These are phyloP conservation scores for Nemania abortiva DNA, from an alignment of 2,329 filamentous ascomycete species.

Conservation along the genomic window DNA sequence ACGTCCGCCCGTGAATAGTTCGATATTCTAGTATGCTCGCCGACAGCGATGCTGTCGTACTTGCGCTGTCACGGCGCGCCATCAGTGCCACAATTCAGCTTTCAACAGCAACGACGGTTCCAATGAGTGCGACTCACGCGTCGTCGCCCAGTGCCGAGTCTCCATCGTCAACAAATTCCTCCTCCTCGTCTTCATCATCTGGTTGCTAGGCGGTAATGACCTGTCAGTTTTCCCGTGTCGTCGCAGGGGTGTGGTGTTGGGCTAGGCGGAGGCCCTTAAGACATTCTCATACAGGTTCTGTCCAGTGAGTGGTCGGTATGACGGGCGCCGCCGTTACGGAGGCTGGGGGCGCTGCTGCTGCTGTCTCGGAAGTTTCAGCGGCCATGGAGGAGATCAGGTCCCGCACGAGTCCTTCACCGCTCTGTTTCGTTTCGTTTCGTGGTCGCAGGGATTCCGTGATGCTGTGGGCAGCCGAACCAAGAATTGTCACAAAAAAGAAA, in stretches of 20 bases:
- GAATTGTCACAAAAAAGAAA: neutral
- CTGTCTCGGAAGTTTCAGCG: conserved; percentile 16
- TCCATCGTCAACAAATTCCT: conserved; percentile 35
- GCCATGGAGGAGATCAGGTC: conserved; percentile 1
- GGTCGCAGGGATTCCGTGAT: neutral
- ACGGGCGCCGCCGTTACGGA: conserved; percentile 29
- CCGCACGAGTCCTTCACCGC: neutral
- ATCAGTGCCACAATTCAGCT: conserved; percentile 21
- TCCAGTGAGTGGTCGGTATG: conserved; percentile 37
- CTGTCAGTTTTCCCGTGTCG: conserved; percentile 26
- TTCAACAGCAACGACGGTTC: conserved; percentile 7
- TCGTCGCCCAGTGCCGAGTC: conserved; percentile 49
- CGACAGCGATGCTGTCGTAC: conserved; percentile 47
- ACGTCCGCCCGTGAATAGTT: conserved; percentile 49
- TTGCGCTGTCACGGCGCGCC: conserved; percentile 34
- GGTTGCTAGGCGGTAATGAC: conserved; percentile 23
- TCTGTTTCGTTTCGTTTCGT: neutral
- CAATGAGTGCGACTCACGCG: conserved; percentile 43
- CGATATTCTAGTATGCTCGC: conserved; percentile 50
- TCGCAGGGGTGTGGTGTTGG: neutral
- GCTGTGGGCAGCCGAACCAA: conserved; percentile 3
- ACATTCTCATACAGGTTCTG: conserved; percentile 27
- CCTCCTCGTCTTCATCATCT: conserved; percentile 40
- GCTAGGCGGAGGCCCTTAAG: neutral
- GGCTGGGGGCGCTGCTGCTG: conserved; percentile 27